These are phyloP conservation scores for Agrocybe praecox DNA, from an alignment of 768 basidiomycete genomes.

Conservation along the genomic window DNA sequence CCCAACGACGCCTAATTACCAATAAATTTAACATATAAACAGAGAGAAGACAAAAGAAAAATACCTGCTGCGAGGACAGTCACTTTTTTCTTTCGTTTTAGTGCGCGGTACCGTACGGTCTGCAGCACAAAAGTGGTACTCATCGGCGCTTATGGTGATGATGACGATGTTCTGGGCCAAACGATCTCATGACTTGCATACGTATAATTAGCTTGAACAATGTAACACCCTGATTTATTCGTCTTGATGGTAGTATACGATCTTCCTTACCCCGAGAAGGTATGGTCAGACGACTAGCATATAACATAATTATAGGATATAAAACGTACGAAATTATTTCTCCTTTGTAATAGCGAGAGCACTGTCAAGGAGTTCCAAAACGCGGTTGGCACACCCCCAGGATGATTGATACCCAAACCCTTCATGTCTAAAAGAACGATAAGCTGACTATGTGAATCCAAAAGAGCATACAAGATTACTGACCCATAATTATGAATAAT, in stretches of 20 bases:
- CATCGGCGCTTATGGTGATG: too few relatives aligned
- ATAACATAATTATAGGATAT: too few relatives aligned
- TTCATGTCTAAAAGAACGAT: slow-evolving; percentile 14
- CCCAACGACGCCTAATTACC: slow-evolving; percentile 80
- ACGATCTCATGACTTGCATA: background rate
- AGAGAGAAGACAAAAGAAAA: background rate
- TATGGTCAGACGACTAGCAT: too few relatives aligned
- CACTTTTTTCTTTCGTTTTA: slow-evolving; percentile 20
- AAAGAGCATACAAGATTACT: slow-evolving; percentile 1
- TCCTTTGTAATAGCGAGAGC: background rate
- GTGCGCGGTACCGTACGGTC: too few relatives aligned
- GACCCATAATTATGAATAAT: slow-evolving; percentile 37
- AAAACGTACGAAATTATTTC: background rate
- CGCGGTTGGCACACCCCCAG: slow-evolving; percentile 17
- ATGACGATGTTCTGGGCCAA: too few relatives aligned
- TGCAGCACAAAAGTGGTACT: too few relatives aligned
- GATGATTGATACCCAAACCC: slow-evolving; percentile 24
- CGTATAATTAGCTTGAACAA: too few relatives aligned
- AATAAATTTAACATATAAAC: too few relatives aligned
- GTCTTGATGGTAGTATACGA: too few relatives aligned
- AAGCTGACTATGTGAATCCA: background rate
- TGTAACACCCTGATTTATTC: background rate
- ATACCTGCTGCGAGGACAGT: slow-evolving; percentile 40
- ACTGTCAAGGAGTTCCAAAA: background rate
- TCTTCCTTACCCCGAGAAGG: too few relatives aligned